Conservation (phyloP, 2,329 filamentous ascomycete genomes). For the Thelonectria blattea region DNA sequence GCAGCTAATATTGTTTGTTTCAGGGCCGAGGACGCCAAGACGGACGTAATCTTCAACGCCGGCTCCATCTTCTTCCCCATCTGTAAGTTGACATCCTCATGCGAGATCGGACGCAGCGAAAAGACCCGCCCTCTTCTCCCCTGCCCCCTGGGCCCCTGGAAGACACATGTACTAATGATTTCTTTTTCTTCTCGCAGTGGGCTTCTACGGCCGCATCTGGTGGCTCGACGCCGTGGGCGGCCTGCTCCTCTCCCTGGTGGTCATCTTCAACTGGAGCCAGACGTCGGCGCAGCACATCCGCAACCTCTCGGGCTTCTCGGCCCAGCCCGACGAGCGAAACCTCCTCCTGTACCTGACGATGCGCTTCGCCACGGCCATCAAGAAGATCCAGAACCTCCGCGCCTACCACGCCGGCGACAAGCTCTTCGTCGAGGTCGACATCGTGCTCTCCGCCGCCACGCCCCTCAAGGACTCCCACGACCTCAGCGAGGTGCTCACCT, state of each 20-base stretch:
- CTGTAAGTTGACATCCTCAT: slow-evolving; percentile 44
- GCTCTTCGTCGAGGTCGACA: slow-evolving; percentile 81
- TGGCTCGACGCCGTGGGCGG: slow-evolving; percentile 84
- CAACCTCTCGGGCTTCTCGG: slow-evolving; percentile 79
- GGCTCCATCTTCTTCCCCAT: slow-evolving; percentile 90
- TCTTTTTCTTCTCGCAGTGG: slow-evolving; percentile 51
- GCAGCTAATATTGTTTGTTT: slow-evolving; percentile 16
- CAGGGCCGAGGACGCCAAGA: slow-evolving; percentile 60
- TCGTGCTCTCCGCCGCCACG: slow-evolving; percentile 79
- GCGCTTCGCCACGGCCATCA: slow-evolving; percentile 88
- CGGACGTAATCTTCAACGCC: slow-evolving; percentile 88
- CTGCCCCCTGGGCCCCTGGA: slow-evolving; percentile 3
- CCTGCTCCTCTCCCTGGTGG: slow-evolving; percentile 76
- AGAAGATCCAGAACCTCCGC: slow-evolving; percentile 82
- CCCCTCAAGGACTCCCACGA: slow-evolving; percentile 82
- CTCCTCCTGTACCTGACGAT: slow-evolving; percentile 89
- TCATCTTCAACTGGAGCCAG: slow-evolving; percentile 79
- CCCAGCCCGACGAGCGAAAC: slow-evolving; percentile 81
- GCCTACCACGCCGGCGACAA: slow-evolving; percentile 88
- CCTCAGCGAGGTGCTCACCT: slow-evolving; percentile 76
- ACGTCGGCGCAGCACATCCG: slow-evolving; percentile 80
- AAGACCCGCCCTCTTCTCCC: not conserved
- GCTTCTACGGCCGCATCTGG: slow-evolving; percentile 79
- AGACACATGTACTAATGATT: slow-evolving; percentile 4
- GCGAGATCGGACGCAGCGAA: slow-evolving; percentile 8